A percentile compares a stretch with the other conserved stretches of the same genome.
Evolutionary conservation across 495 filamentous ascomycete genomes (phyloP).

Genomic region (Tricharina praecox): DNA sequence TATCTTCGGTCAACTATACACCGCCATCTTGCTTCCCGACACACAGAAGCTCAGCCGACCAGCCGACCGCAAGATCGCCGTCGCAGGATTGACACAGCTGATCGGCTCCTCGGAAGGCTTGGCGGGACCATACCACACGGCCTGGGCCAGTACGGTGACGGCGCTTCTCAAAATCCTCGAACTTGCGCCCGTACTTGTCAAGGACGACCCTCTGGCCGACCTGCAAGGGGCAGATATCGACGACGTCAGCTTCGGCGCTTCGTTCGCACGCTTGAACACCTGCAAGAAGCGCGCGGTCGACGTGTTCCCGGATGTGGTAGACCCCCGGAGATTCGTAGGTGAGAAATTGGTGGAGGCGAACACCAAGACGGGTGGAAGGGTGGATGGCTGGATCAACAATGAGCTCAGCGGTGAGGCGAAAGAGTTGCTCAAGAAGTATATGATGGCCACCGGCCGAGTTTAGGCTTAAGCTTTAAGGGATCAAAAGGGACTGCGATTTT

Average conservation of each 20-base stretch:
- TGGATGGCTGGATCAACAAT: slow-evolving; percentile 19
- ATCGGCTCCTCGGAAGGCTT: slow-evolving; percentile 69
- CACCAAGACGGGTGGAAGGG: slow-evolving; percentile 12
- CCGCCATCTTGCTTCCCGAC: slow-evolving; percentile 66
- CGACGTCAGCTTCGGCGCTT: slow-evolving; percentile 82
- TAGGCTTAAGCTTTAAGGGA: slow-evolving; percentile 5
- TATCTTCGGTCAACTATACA: slow-evolving; percentile 71
- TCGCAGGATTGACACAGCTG: slow-evolving; percentile 80
- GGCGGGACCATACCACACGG: slow-evolving; percentile 51
- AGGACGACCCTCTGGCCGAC: slow-evolving; percentile 53
- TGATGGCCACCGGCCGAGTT: too few species aligned
- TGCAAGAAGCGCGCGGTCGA: slow-evolving; percentile 41
- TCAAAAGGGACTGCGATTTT: too few species aligned
- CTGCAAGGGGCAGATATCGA: slow-evolving; percentile 64
- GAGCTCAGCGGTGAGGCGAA: slow-evolving; percentile 23
- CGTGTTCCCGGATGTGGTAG: slow-evolving; percentile 18
- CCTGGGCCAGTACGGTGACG: slow-evolving; percentile 76
- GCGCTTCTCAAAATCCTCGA: slow-evolving; percentile 73
- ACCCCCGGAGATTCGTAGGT: slow-evolving; percentile 21
- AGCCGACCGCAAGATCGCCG: slow-evolving; percentile 79
- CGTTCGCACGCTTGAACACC: slow-evolving; percentile 81
- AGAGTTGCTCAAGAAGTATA: slow-evolving; percentile 19
- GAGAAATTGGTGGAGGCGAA: slow-evolving; percentile 16
- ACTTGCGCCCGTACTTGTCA: slow-evolving; percentile 58
- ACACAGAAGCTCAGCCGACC: slow-evolving; percentile 75